phyloP scores from a whole-genome alignment of 305 asterid species.

The Stenogyne calaminthoides region DNA sequence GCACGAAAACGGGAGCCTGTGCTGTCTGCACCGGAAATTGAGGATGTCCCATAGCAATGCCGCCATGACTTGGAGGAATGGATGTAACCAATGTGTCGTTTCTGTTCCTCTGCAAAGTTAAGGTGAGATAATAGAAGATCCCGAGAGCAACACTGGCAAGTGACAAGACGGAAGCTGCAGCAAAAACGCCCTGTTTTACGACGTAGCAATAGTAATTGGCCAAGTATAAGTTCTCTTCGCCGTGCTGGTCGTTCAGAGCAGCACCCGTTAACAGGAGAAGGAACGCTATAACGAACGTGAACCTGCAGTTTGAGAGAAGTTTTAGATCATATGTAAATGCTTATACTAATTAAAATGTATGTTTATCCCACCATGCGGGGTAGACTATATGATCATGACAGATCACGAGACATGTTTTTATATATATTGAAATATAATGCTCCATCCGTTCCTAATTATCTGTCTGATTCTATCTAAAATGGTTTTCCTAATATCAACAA shows the following conservation, averaged over 20 bases:
- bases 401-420: not conserved
- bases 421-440: not conserved
- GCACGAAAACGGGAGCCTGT: slow-evolving; percentile 79
- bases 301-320: slow-evolving; percentile 51
- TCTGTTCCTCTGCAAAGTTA: slow-evolving; percentile 45
- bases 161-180: slow-evolving; percentile 81
- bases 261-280: slow-evolving; percentile 86
- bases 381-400: not conserved
- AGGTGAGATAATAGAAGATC: slow-evolving; percentile 55
- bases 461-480: not conserved
- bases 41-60: slow-evolving; percentile 87
- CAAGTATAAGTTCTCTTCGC: slow-evolving; percentile 69
- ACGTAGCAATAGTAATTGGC: slow-evolving; percentile 71
- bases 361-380: not conserved
- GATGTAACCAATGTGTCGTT: slow-evolving; percentile 43
- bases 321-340: not conserved
- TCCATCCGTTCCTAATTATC: no score
- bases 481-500: not conserved
- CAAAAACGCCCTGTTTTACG: slow-evolving; percentile 82
- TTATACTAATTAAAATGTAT: not conserved
- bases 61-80: slow-evolving; percentile 54
- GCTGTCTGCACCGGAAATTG: slow-evolving; percentile 58
- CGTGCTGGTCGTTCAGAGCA: slow-evolving; percentile 80
- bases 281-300: slow-evolving; percentile 80
- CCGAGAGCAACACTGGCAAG: slow-evolving; percentile 78